Evolutionary conservation across 2,329 filamentous ascomycete genomes (phyloP).

Genomic region (Aureobasidium sp.): DNA sequence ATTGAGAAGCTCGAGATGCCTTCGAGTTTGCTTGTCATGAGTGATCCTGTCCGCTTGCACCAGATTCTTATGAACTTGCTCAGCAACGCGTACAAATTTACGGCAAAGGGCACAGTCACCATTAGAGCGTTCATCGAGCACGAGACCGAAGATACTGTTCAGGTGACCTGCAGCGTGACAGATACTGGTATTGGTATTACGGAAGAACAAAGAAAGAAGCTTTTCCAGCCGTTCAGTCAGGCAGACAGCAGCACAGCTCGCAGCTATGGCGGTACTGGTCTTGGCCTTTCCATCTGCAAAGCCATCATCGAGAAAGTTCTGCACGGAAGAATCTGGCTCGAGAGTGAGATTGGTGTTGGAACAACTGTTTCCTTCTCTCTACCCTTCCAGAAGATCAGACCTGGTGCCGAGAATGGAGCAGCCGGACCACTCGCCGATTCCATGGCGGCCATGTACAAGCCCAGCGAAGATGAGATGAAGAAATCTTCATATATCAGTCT

Average conservation of each 20-base stretch:
- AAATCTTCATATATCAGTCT: conserved; percentile 49
- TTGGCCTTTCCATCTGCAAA: conserved; percentile 90
- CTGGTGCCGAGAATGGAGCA: conserved; percentile 30
- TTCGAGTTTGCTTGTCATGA: conserved; percentile 43
- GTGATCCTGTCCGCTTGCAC: conserved; percentile 43
- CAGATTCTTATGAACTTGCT: conserved; percentile 67
- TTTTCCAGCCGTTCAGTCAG: conserved; percentile 90
- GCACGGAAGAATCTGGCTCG: conserved; percentile 73
- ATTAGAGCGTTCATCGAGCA: conserved; percentile 66
- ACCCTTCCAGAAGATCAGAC: conserved; percentile 72
- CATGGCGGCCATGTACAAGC: conserved; percentile 41
- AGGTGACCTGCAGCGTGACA: conserved; percentile 74
- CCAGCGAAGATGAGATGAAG: conserved; percentile 22
- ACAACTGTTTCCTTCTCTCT: conserved; percentile 73
- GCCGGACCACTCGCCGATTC: conserved; percentile 42
- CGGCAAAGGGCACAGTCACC: conserved; percentile 75
- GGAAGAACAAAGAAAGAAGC: conserved; percentile 68
- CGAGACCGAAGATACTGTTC: conserved; percentile 62
- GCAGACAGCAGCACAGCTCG: conserved; percentile 84
- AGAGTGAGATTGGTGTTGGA: conserved; percentile 64
- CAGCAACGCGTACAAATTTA: conserved; percentile 91
- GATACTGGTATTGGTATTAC: conserved; percentile 92
- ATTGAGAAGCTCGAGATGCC: conserved; percentile 49
- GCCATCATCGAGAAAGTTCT: conserved; percentile 89
- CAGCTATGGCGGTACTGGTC: conserved; percentile 84